Evolutionary conservation across 208 protist genomes (phyloP), one percentile per base, ranked within the genome.

Genomic region (Blastocrithidia nonstop): DNA sequence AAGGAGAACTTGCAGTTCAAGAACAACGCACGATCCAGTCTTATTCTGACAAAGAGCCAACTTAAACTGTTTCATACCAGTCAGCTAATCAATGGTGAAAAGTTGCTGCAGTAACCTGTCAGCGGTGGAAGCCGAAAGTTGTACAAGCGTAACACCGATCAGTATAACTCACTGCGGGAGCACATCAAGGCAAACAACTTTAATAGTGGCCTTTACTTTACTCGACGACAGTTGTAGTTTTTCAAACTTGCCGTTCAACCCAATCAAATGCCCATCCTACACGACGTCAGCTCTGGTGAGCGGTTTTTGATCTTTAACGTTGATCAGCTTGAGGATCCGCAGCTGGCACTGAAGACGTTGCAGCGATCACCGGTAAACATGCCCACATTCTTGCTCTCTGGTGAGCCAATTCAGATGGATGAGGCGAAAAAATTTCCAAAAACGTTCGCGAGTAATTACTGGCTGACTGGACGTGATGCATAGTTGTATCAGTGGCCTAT

Each of bases 151-250:
- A 71, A 71, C 38, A 59, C 67, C 8, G 74, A 87, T 9, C 44
- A 49, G 23, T 91, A 52, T 46, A 48, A 65, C 21, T 35, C 65
- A 0, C 56, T 90, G 33, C 43, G 39, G 20, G 77, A 87, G 15
- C 68, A 84, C 64, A 82, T 91, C 57, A 76, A 80, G 49, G 48
- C 62, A 19, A 87, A 91, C 55, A 54, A 62, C 40, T 91, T 87
- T 59, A 84, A 91, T 60, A 91, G 76, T 57, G 81, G 81, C 11
- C 63, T 91, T 19, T 85, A 86, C 71, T 91, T 91, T 52, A 87
- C 81, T 17, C 72, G 68, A 7, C 69, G 74, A 3, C 81, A 91
- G 51, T 51, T 87, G 47, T 71, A 91, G 45, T 75, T 78, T 47
- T 85, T 91, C 53, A 85, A 85, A 55, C 71, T 91, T 35, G 43